phyloP scores from a whole-genome alignment of 1,284 basidiomycete genomes.

The Abortiporus biennis region DNA sequence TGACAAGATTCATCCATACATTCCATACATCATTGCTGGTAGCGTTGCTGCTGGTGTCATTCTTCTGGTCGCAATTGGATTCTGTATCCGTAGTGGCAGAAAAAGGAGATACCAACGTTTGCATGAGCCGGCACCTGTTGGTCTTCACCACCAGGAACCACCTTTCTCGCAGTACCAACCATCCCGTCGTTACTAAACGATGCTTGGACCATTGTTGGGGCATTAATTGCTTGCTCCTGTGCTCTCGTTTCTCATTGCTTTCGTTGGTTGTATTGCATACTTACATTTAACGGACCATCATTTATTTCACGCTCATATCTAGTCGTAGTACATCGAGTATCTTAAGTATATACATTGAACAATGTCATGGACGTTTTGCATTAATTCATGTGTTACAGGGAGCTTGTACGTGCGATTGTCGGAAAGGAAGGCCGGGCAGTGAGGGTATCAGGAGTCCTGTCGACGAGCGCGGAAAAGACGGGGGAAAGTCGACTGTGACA shows the following conservation, averaged over 20 bases:
- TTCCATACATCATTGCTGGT: conserved; percentile 26
- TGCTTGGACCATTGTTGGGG: not conserved
- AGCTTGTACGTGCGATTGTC: not conserved
- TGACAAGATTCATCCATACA: conserved; percentile 21
- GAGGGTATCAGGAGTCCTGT: not conserved
- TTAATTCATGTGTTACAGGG: too few species aligned
- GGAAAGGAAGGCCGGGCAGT: too few species aligned
- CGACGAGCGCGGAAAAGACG: not conserved
- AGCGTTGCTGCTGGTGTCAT: conserved; percentile 19
- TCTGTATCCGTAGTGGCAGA: conserved; percentile 23
- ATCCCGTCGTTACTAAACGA: conserved; percentile 18
- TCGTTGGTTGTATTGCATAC: conserved; percentile 1
- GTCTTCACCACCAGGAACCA: conserved; percentile 15
- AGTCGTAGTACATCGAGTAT: too few species aligned
- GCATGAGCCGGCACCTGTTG: conserved; percentile 24
- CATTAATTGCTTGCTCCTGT: not conserved
- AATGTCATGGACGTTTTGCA: too few species aligned
- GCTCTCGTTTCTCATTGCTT: not conserved
- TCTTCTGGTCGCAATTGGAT: conserved; percentile 16
- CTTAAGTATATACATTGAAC: too few species aligned
- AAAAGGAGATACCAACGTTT: conserved; percentile 28
- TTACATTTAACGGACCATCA: too few species aligned
- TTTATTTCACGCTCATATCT: too few species aligned
- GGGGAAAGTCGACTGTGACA: conserved; percentile 7
- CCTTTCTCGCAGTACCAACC: conserved; percentile 28